Conservation (phyloP, 2,329 filamentous ascomycete genomes). For the Alternaria infectoria region DNA sequence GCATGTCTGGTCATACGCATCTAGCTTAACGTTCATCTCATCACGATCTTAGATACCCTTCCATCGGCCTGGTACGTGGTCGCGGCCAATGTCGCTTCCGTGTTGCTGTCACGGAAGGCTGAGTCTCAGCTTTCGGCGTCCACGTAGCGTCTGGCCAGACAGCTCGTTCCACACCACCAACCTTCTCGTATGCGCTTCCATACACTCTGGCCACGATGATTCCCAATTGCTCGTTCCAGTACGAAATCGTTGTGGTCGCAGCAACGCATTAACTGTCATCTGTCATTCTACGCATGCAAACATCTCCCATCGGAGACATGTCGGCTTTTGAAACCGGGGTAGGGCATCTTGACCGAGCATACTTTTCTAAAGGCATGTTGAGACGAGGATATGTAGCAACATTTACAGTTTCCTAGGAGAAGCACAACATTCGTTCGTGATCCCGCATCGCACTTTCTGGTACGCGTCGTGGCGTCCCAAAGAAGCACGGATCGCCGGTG, state of each 20-base stretch:
- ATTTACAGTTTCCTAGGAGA: conserved; percentile 10
- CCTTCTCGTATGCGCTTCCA: not conserved
- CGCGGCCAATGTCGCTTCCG: not conserved
- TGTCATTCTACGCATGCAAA: not conserved
- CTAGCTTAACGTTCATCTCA: not conserved
- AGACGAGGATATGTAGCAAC: conserved; percentile 8
- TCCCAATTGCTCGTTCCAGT: not conserved
- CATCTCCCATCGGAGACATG: not conserved
- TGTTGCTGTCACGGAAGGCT: conserved; percentile 1
- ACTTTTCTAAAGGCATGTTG: conserved; percentile 5
- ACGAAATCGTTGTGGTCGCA: not conserved
- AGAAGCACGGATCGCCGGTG: conserved; percentile 8
- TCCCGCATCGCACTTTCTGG: conserved; percentile 12
- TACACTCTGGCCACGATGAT: not conserved
- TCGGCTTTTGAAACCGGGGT: not conserved
- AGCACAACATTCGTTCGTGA: conserved; percentile 8
- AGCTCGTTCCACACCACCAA: not conserved
- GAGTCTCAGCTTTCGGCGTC: not conserved
- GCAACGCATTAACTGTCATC: not conserved
- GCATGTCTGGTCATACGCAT: conserved; percentile 1
- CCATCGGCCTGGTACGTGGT: conserved; percentile 1
- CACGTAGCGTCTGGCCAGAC: not conserved
- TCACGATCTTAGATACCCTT: conserved; percentile 1
- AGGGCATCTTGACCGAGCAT: not conserved
- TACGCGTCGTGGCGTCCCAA: conserved; percentile 13